Percentiles rank a stretch among this genome's conserved stretches.
phyloP scores from a whole-genome alignment of 192 early-diverging fungal genomes.

The Cladochytrium replicatum region DNA sequence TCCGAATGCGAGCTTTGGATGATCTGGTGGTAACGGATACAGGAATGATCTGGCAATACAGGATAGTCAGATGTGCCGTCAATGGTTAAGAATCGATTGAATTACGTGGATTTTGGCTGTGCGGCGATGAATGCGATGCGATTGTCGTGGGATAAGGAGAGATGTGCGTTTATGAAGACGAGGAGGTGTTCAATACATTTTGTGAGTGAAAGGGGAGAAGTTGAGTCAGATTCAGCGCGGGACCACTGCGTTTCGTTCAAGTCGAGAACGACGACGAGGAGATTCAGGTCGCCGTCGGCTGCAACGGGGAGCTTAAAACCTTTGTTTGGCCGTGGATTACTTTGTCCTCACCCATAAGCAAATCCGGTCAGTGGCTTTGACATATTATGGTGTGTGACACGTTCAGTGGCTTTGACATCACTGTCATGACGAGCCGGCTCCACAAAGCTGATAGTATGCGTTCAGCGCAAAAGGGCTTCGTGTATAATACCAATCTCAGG shows the following conservation, averaged over 20 bases:
- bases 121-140: conserved; percentile 71
- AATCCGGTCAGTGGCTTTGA: no score
- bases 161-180: conserved; percentile 86
- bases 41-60: not conserved
- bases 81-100: conserved; percentile 13
- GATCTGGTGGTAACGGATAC: not conserved
- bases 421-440: no score
- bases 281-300: conserved; percentile 18
- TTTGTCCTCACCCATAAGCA: no score
- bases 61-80: not conserved
- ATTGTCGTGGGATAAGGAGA: conserved; percentile 83
- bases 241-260: conserved; percentile 72
- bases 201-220: conserved; percentile 47
- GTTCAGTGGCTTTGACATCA: no score
- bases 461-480: no score
- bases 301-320: no score
- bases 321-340: no score
- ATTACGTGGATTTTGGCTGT: not conserved
- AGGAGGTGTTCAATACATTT: conserved; percentile 66
- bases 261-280: conserved; percentile 76
- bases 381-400: no score
- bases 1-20: no score
- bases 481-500: no score
- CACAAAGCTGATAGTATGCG: no score
- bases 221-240: conserved; percentile 11